These are phyloP conservation scores for Cornus controversa DNA, from an alignment of 148 eudicot genomes.

Conservation along the genomic window DNA sequence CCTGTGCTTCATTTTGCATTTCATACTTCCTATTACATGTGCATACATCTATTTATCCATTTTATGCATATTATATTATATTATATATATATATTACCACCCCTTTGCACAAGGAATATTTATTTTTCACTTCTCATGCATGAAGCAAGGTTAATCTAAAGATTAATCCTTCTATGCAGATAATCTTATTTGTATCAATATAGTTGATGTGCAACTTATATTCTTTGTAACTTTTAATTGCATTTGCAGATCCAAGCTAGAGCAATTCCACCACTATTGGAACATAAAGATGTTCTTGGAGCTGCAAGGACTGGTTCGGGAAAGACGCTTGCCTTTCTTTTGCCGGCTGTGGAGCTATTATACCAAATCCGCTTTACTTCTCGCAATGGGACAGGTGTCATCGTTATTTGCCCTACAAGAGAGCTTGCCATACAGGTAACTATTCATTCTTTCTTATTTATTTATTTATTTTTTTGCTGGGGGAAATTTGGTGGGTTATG, in stretches of 20 bases:
- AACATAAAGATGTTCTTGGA: constrained; percentile 94
- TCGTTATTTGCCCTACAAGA: constrained; percentile 91
- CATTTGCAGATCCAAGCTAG: constrained; percentile 80
- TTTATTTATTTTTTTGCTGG: not conserved
- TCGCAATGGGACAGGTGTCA: constrained; percentile 83
- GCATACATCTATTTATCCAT: not conserved
- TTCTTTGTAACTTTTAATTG: not conserved
- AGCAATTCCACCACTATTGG: constrained; percentile 79
- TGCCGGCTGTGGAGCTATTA: constrained; percentile 83
- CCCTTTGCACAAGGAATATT: not conserved
- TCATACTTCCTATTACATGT: not conserved
- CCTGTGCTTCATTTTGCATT: not conserved
- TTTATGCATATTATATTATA: too few species aligned
- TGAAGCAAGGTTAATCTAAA: not conserved
- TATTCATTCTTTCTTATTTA: not conserved
- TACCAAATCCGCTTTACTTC: constrained; percentile 54
- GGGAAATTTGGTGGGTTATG: not conserved
- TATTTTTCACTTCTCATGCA: not conserved
- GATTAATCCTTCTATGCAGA: not conserved
- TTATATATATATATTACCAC: too few species aligned
- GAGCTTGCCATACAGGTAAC: constrained; percentile 97
- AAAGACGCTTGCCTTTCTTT: constrained; percentile 90
- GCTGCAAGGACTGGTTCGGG: constrained; percentile 99
- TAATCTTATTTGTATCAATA: constrained; percentile 1
- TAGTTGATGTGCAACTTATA: not conserved